Evolutionary conservation across 352 stramenopile genomes (phyloP), one percentile per base, ranked within the genome.

Genomic region (Phytophthora cryptogea): DNA sequence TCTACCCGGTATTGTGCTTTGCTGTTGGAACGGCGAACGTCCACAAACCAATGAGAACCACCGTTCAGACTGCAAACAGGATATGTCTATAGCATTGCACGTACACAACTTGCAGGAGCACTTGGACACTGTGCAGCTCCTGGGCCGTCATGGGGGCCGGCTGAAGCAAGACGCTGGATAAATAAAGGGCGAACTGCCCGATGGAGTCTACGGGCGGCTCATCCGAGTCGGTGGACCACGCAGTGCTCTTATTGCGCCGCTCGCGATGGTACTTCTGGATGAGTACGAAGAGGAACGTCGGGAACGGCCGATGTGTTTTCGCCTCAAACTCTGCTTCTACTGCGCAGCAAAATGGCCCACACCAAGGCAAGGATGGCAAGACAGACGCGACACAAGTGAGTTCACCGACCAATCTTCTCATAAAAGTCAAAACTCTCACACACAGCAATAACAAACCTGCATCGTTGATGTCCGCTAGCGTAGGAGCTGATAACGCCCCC

Each of bases 261-360:
- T 95, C 86, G 40, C 74, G 80, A 55, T 92, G 84, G 63, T 92
- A 95, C 70, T 92, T 95, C 47, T 95, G 82, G 46, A 95, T 92
- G 37, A 95, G 68, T 11, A 88, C 64, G 50, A 81, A 74, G 35
- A 95, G 65, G 50, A 92, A 95, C 20, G 44, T 51, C 3, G 86
- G 86, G 50, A 94, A 92, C 27, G 86, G 86, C 0, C 83, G 83
- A 39, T 92, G 73, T 26, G 74, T 78, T 59, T 93, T 93, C 28
- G 83, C 69, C 62, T 95, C 86, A 70, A 94, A 92, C 68, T 95
- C 86, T 74, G 72, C 81, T 78, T 90, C 83, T 76, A 90, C 83
- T 90, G 70, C 68, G 66, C 63, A 54, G 40, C 37, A 78, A 78
- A 59, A 54, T 58, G 62, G 32, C 3, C 59, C 55, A 65, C 58